Conservation (phyloP, 78 protist species). For the slime mould (Dictyostelium discoideum) region DNA sequence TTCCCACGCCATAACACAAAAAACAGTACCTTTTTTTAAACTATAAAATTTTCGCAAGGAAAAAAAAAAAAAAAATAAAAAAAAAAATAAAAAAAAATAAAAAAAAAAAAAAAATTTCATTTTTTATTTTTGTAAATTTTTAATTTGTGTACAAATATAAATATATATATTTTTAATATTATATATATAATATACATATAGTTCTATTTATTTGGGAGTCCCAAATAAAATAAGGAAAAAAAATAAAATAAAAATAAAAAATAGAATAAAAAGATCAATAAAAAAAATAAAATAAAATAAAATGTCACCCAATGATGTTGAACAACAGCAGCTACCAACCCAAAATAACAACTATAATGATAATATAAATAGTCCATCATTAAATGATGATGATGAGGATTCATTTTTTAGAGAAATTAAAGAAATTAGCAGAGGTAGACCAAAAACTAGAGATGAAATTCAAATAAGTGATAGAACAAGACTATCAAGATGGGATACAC, state of each 20-base stretch:
- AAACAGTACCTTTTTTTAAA: no score
- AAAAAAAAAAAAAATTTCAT: background rate
- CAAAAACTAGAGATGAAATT: constrained; percentile 48
- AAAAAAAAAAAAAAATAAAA: background rate
- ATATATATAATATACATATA: no score
- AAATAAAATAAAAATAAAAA: no score
- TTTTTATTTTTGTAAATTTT: background rate
- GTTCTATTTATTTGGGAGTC: background rate
- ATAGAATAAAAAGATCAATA: background rate
- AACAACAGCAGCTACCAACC: background rate
- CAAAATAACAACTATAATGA: background rate
- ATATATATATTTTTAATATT: no score
- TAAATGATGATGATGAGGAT: constrained; percentile 51
- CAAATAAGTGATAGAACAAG: background rate
- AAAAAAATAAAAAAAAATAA: background rate
- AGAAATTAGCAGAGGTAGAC: constrained; percentile 67
- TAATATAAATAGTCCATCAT: background rate
- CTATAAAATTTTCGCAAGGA: background rate
- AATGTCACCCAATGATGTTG: background rate
- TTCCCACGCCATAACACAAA: no score
- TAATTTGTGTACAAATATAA: background rate
- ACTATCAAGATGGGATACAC: constrained; percentile 14
- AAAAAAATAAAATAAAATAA: background rate
- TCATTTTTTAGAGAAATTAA: constrained; percentile 60
- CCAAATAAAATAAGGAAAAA: no score